Evolutionary conservation across 257 asterid species (phyloP), one percentile per base, ranked within the genome.

Genomic region (Nyctanthes arbortristis): DNA sequence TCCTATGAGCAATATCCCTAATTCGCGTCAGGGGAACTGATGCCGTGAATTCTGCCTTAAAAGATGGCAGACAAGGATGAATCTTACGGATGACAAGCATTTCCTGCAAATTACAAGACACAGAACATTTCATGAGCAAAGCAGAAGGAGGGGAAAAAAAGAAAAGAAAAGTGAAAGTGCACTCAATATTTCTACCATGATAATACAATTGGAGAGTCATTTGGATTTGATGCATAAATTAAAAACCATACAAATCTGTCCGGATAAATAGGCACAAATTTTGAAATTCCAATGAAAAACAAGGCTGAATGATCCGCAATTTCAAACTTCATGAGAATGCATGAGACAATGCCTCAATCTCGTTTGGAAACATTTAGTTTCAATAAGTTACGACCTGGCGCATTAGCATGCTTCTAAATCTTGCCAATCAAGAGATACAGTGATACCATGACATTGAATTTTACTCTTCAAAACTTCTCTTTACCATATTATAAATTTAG

Each of bases 1-100:
- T 89, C 80, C 99, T 82, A 76, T 94, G 99, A 78, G 99, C 99
- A 74, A 91, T 94, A 78, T 94, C 99, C 73, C 99, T 84, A 65
- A 94, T 94, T 78, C 99, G 82, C 22, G 99, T 94, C 49, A 94
- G 70, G 47, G 99, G 99, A 73, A 94, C 99, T 67, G 99, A 86
- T 75, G 92, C 93, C 2, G 99, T 94, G 82, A 94, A 94, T 80
- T 94, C 99, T 61, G 97, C 96, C 84, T 94, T 94, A 78, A 94
- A 94, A 32, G 99, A 94, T 18, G 99, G 99, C 74, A 94, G 74
- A 77, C 96, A 88, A 56, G 99, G 93, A 75, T 94, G 99, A 72
- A 94, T 88, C 84, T 91, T 94, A 68, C 96, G 97, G 72, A 94
- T 94, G 70, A 94, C 97, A 63, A 94, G 93, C 55, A 80, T 73